Conservation (phyloP, 352 stramenopile genomes). For the Pythium myriotylum region DNA sequence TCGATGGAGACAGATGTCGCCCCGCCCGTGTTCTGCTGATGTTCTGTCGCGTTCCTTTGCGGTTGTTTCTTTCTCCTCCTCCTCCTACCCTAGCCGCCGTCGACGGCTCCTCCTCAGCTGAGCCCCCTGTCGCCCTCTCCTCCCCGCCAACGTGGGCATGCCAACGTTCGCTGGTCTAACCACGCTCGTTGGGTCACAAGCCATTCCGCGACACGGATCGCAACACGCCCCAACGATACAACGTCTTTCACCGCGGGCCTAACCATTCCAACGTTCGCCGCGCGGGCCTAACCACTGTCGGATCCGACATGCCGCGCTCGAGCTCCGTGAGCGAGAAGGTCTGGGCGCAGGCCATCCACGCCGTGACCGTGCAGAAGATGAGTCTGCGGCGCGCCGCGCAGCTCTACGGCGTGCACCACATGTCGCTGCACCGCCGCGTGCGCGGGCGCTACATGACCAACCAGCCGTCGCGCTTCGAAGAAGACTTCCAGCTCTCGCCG, state of each 20-base stretch:
- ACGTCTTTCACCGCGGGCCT: too few species aligned
- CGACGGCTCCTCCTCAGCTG: not conserved
- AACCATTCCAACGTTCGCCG: too few species aligned
- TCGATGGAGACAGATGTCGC: constrained; percentile 10
- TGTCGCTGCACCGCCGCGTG: constrained; percentile 62
- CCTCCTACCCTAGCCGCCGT: constrained; percentile 14
- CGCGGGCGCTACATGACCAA: constrained; percentile 30
- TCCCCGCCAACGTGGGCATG: too few species aligned
- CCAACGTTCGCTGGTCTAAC: not conserved
- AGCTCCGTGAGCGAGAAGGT: constrained; percentile 44
- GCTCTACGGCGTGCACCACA: constrained; percentile 60
- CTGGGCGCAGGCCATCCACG: constrained; percentile 61
- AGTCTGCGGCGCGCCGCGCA: constrained; percentile 54
- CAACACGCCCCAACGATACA: constrained; percentile 20
- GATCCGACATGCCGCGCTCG: constrained; percentile 30
- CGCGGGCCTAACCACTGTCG: not conserved
- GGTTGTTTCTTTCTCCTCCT: constrained; percentile 20
- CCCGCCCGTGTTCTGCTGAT: constrained; percentile 23
- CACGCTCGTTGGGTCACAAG: constrained; percentile 14
- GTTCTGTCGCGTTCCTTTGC: constrained; percentile 31
- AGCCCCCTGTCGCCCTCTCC: constrained; percentile 13
- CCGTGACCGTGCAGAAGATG: constrained; percentile 63
- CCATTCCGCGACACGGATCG: constrained; percentile 12
- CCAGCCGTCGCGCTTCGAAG: constrained; percentile 17
- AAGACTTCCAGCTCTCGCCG: constrained; percentile 38